Percentiles rank a stretch among this genome's conserved stretches.
These are phyloP conservation scores for Symbiodinium natans DNA, from an alignment of 73 alveolate species.

Conservation along the genomic window DNA sequence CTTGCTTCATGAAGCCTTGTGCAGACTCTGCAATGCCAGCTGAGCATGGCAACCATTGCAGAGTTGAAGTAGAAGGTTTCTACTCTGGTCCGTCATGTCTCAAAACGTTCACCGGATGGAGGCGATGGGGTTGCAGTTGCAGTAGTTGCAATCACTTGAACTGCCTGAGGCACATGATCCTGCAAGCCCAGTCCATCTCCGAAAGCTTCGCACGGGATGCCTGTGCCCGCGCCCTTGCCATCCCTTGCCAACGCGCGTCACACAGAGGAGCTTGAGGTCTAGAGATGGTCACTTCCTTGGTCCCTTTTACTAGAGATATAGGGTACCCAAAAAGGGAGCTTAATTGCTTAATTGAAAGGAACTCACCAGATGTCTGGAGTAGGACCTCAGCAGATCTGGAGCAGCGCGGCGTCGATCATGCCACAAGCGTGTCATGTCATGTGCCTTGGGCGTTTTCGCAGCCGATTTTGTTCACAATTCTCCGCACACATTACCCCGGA, in stretches of 20 bases:
- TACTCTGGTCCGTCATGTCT: neutral
- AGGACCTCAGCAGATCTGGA: no score
- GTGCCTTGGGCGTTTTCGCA: neutral
- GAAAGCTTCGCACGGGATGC: slow-evolving; percentile 84
- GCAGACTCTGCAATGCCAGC: neutral
- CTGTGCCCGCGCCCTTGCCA: slow-evolving; percentile 21
- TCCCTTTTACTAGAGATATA: no score
- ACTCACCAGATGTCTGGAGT: no score
- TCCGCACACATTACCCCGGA: neutral
- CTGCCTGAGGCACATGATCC: slow-evolving; percentile 53
- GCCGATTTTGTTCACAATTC: neutral
- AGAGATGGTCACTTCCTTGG: no score
- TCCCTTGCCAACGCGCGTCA: no score
- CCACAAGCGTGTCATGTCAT: no score
- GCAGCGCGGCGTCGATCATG: no score
- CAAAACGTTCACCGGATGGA: neutral
- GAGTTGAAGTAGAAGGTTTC: neutral
- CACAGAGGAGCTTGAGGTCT: no score
- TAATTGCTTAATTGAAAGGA: no score
- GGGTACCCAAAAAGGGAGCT: no score
- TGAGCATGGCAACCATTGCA: neutral
- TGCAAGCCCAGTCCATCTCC: slow-evolving; percentile 69
- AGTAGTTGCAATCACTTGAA: neutral
- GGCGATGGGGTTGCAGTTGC: neutral
- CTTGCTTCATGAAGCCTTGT: neutral